Base-by-base conservation (phyloP, 2,329 filamentous ascomycete species). In the Rhynchosporium graminicola region DNA sequence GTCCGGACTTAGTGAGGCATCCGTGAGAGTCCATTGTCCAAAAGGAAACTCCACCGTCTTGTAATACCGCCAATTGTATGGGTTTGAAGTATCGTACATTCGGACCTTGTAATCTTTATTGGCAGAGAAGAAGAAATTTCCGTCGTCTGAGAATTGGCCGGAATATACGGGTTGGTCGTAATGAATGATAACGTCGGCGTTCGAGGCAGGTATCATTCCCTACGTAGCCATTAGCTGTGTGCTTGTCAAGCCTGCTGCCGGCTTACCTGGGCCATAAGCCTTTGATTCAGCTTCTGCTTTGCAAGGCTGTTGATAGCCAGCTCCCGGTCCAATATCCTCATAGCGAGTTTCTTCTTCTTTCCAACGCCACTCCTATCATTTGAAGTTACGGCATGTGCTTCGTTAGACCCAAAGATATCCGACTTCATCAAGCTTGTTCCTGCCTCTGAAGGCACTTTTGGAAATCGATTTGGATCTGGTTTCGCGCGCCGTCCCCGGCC, bases 71-170 rank as follows among this genome's bases (percentile, higher is more conserved):
- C 95, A 99, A 67, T 92, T 85, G 76, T 95, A 96, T 0, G 94
- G 92, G 70, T 97, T 97, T 1, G 91, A 93, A 0, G 95, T 98
- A 75, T 98, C 94, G 76, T 98, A 99, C 91, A 99, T 93, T 59
- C 93, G 89, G 9, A 99, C 92, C 69, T 87, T 89, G 78, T 97
- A 97, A 76, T 98, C 93, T 76, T 97, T 92, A 9, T 89, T 90
- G 72, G 90, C 95, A 5, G 89, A 88, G 74, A 94, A 98, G 79
- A 97, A 98, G 79, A 98, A 98, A 76, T 97, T 96, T 31, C 95
- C 95, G 70, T 99, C 95, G 67, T 96, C 91, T 0, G 92, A 97
- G 74, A 98, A 99, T 74, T 98, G 94, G 1, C 95, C 95, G 3
- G 92, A 97, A 73, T 98, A 98, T 59, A 95, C 93, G 46, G 91